Evolutionary conservation across 1,284 basidiomycete species (phyloP), one percentile per base, ranked within the genome.

Genomic region (Anthracocystis walkeri): DNA sequence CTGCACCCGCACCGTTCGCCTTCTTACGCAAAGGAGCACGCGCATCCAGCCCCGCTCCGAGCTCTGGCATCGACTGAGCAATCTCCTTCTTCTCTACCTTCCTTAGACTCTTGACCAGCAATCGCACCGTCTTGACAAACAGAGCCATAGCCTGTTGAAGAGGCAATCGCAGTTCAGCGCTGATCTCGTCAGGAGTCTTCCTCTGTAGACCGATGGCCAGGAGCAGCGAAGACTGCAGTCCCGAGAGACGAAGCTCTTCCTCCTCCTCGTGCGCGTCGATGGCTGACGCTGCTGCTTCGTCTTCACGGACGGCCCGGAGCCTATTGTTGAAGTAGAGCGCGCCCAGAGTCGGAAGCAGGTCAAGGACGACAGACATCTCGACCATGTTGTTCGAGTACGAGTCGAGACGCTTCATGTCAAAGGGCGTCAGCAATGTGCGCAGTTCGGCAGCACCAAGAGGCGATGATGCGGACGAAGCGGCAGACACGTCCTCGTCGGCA

Each of bases 381-480:
- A 99, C 89, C 90, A 93, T 91, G 86, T 95, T 97, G 86, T 96
- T 95, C 5, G 94, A 92, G 81, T 99, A 99, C 7, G 95, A 93
- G 77, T 96, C 93, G 38, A 99, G 89, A 2, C 97, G 91, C 87
- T 98, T 98, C 80, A 99, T 88, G 86, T 99, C 97, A 84, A 97
- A 98, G 0, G 96, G 94, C 1, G 94, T 91, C 67, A 97, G 86
- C 18, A 93, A 86, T 44, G 91, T 87, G 1, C 89, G 88, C 10
- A 99, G 88, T 80, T 98, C 95, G 1, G 88, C 82, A 2, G 91
- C 86, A n/a, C 86, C 86, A 20, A 84, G 60, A 8, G 75, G 45
- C 6, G 50, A 51, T 4, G 72, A 58, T 1, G 61, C 46, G 3
- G 63, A 54, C 10, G 51, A 58, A 16, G 72, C 45, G 2, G 61